These are phyloP conservation scores for Avena eriantha DNA, from an alignment of 176 grass and related monocot genomes.

Conservation along the genomic window DNA sequence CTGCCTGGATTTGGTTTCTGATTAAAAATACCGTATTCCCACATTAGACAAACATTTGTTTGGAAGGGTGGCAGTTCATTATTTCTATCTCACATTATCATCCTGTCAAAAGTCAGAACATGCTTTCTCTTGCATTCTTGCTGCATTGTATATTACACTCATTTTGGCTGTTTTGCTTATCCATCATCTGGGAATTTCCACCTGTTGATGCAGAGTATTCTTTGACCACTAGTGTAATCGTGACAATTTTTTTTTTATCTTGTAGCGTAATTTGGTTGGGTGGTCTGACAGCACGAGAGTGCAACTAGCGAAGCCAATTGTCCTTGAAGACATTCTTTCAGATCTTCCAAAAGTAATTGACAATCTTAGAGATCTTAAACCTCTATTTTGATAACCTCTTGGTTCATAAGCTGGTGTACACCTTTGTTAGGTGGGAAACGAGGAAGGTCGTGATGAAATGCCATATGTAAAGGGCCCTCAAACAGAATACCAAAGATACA, in stretches of 20 bases:
- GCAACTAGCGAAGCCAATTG: constrained; percentile 72
- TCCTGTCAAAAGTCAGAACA: not conserved
- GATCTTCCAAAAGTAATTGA: constrained; percentile 87
- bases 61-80: constrained; percentile 16
- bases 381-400: constrained; percentile 9
- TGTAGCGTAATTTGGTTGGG: constrained; percentile 84
- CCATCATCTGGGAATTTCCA: constrained; percentile 31
- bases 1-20: constrained; percentile 14
- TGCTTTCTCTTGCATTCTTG: not conserved
- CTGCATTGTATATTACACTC: not conserved
- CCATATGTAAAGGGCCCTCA: constrained; percentile 70
- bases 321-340: constrained; percentile 87
- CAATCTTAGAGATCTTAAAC: constrained; percentile 27
- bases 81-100: constrained; percentile 16
- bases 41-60: constrained; percentile 18
- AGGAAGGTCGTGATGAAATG: constrained; percentile 81
- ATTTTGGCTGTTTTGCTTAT: constrained; percentile 29
- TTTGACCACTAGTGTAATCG: constrained; percentile 37
- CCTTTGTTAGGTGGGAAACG: constrained; percentile 69
- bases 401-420: constrained; percentile 32
- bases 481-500: constrained; percentile 89
- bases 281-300: constrained; percentile 57
- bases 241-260: constrained; percentile 33
- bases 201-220: constrained; percentile 28
- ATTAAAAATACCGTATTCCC: not conserved